Base-by-base conservation (phyloP, 805 yeast genomes). In the Ogataea pilisensis region DNA sequence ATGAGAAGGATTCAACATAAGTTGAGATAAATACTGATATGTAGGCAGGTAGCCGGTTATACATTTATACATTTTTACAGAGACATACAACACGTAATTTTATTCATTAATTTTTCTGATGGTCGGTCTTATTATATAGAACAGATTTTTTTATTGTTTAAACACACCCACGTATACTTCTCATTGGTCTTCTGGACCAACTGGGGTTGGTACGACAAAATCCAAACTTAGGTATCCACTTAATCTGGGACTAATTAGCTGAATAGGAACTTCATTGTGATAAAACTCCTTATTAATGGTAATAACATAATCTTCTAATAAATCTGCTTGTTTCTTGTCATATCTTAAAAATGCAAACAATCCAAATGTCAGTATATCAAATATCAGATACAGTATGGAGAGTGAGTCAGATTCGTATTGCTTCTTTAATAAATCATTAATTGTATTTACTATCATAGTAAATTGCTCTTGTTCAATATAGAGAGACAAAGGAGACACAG, bases 181-280 rank as follows among this genome's bases (percentile, higher is more conserved):
- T n/a, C n/a, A 28, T 31, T 38, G n/a, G 38, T 3, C 9, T 8
- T 30, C 7, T 27, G 38, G 48, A 1, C 33, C 31, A 9, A 7
- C 12, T 4, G 77, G 77, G 36, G 49, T 62, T 1, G 80, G 78
- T 3, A 80, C 62, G 48, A 73, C 70, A 45, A 78, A 69, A 54
- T 80, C 86, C 48, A 76, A 58, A 12, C 83, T 75, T 6, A 80
- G 57, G 55, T 71, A 80, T 1, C 78, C 87, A 24, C 75, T 65
- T 38, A 66, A 54, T 37, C 72, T 52, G 1, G 85, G 85, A 5
- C 75, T 66, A 1, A 82, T 66, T 8, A 82, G 44, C 24, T 52
- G 49, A 13, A 76, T 52, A 11, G 60, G 63, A 29, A 53, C 46
- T 4, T 42, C 44, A 20, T 43, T 40, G 28, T 56, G 49, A 5